phyloP scores from a whole-genome alignment of 2,329 filamentous ascomycete species.

The Exserohilum turcica region DNA sequence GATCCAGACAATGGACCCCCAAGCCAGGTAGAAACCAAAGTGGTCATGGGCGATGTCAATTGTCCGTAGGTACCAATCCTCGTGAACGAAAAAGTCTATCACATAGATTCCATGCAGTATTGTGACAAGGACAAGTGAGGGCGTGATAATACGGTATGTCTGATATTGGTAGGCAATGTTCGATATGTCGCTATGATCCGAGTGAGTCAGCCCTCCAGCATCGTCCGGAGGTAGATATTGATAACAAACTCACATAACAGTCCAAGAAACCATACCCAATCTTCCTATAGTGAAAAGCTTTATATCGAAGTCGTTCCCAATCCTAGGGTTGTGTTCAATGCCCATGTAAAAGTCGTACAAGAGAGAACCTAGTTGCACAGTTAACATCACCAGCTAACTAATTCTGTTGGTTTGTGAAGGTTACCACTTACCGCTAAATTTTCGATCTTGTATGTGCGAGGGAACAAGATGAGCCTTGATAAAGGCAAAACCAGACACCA shows the following conservation, averaged over 20 bases:
- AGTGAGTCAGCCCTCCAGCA: background rate
- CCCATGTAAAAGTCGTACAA: background rate
- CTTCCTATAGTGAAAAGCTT: background rate
- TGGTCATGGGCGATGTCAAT: background rate
- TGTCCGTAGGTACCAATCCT: background rate
- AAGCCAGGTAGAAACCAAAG: background rate
- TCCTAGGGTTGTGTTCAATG: background rate
- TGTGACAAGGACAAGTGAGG: background rate
- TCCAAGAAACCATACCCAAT: background rate
- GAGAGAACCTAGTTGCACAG: background rate
- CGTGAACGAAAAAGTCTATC: background rate
- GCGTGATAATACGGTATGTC: background rate
- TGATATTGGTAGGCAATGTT: background rate
- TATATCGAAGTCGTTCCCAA: background rate
- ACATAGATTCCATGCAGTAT: conserved; percentile 1
- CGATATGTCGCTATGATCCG: background rate
- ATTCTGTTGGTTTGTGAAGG: background rate
- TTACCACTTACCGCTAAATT: background rate
- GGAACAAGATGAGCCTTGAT: background rate
- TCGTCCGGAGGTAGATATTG: background rate
- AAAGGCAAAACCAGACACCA: background rate
- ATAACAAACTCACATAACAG: background rate
- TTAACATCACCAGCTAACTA: background rate
- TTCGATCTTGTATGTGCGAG: background rate
- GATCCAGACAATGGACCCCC: background rate